phyloP scores from a whole-genome alignment of 371 early-diverging fungal species.

The Entomophthora muscae region DNA sequence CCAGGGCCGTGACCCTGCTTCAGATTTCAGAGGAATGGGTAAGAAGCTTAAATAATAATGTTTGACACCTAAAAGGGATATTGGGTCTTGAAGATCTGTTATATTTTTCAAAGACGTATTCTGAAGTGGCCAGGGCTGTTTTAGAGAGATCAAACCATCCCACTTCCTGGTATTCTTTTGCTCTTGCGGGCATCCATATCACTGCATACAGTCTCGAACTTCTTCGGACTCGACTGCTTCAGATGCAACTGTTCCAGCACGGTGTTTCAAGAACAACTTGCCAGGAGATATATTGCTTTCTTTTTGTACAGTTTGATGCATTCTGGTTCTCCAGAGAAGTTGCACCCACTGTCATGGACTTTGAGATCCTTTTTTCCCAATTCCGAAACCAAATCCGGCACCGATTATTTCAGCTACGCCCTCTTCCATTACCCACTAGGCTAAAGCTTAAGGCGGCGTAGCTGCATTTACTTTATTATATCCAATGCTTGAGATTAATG shows the following conservation, averaged over 20 bases:
- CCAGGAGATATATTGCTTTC: slow-evolving; percentile 54
- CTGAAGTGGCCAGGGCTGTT: background rate
- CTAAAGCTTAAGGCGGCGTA: background rate
- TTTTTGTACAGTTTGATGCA: slow-evolving; percentile 24
- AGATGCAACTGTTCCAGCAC: slow-evolving; percentile 37
- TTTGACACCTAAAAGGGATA: background rate
- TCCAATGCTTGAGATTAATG: no score
- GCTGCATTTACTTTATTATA: no score
- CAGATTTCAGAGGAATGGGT: slow-evolving; percentile 75
- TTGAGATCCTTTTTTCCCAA: slow-evolving; percentile 37
- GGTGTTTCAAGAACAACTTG: slow-evolving; percentile 29
- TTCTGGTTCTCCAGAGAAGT: slow-evolving; percentile 41
- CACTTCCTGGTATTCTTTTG: slow-evolving; percentile 34
- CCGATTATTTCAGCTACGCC: background rate
- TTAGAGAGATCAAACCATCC: background rate
- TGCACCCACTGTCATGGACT: slow-evolving; percentile 51
- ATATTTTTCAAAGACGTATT: background rate
- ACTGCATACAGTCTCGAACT: slow-evolving; percentile 43
- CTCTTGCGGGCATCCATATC: slow-evolving; percentile 67
- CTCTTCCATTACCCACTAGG: background rate
- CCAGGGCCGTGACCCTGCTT: slow-evolving; percentile 68
- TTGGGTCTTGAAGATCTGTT: background rate
- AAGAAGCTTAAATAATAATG: background rate
- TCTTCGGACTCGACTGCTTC: slow-evolving; percentile 41
- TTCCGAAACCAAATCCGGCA: slow-evolving; percentile 20